Conservation (phyloP, 306 rosid genomes). For the Castanea crenata region DNA sequence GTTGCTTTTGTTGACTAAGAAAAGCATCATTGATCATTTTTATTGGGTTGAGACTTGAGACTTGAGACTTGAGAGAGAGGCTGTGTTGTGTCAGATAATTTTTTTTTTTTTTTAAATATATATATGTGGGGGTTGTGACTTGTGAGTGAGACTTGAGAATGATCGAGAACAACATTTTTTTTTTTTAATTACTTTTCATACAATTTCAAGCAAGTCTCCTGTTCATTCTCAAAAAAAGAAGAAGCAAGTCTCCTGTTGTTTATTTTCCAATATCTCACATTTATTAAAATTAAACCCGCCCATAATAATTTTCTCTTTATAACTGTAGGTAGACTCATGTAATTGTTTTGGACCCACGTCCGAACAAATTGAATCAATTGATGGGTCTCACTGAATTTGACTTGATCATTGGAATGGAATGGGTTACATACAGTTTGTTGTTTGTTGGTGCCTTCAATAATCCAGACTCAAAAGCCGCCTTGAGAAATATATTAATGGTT, state of each 20-base stretch:
- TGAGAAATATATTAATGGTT: too few species aligned
- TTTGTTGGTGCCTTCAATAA: too few species aligned
- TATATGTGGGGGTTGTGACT: neutral
- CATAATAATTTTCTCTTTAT: neutral
- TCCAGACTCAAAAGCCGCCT: too few species aligned
- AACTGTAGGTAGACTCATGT: too few species aligned
- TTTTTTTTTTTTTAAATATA: too few species aligned
- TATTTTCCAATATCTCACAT: neutral
- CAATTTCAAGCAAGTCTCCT: neutral
- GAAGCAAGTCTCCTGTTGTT: neutral
- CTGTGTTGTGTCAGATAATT: neutral
- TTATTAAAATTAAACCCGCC: too few species aligned
- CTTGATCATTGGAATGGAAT: constrained; percentile 14
- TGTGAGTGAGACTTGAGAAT: neutral
- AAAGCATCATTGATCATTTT: constrained; percentile 14
- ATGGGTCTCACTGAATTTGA: constrained; percentile 39
- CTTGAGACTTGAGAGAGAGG: neutral
- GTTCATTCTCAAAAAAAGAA: too few species aligned
- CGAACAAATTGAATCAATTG: neutral
- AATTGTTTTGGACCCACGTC: constrained; percentile 24
- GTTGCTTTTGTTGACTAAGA: constrained; percentile 60
- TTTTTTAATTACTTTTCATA: too few species aligned
- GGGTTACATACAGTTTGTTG: too few species aligned
- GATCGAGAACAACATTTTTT: too few species aligned
- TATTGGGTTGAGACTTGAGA: constrained; percentile 17